Base-by-base conservation (phyloP, 805 yeast genomes). In the Candida schatavii region DNA sequence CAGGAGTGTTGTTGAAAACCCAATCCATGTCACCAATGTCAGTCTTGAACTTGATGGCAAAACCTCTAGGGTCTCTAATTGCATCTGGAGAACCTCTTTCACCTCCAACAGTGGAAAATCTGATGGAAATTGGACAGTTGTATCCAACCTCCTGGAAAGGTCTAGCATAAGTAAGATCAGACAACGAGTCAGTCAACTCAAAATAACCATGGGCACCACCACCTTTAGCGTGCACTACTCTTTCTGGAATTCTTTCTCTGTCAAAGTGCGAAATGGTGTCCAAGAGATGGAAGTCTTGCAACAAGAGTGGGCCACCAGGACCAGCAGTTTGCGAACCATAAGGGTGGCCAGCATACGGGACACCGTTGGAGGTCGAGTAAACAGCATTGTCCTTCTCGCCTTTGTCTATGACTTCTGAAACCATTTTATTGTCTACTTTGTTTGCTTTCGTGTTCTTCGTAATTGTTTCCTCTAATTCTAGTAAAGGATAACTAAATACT, bases 1-100 rank as follows among this genome's bases (percentile, higher is more conserved):
- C 70, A 11, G 88, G 88, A 17, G 87, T 82, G 66, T 82, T 82
- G 67, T 80, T 82, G 70, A 78, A 80, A 17, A 81, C 88, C 83
- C 84, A 81, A 66, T 81, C 88, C 53, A 78, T 62, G 61, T 74
- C 77, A 41, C 88, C 88, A 56, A 79, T 81, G 46, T 80, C 83
- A 15, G 87, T 81, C 66, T 77, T 77, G 48, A 81, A 66, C 62
- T 82, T 82, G 34, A 78, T 76, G 13, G 85, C 66, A 57, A 80
- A 82, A 3, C 88, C 88, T 56, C 87, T 74, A 34, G 87, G 87
- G 54, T 81, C 87, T 56, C 88, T 75, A 14, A 76, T 80, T 18
- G 83, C 66, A 52, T 81, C 88, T 7, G 86, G 75, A 30, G 83
- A 70, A 38, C 85, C 88, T 52, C 64, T 64, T 61, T 82, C 87